These are phyloP conservation scores for Saccharomycopsis crataegensis DNA, from an alignment of 1,139 yeast species.

Conservation along the genomic window DNA sequence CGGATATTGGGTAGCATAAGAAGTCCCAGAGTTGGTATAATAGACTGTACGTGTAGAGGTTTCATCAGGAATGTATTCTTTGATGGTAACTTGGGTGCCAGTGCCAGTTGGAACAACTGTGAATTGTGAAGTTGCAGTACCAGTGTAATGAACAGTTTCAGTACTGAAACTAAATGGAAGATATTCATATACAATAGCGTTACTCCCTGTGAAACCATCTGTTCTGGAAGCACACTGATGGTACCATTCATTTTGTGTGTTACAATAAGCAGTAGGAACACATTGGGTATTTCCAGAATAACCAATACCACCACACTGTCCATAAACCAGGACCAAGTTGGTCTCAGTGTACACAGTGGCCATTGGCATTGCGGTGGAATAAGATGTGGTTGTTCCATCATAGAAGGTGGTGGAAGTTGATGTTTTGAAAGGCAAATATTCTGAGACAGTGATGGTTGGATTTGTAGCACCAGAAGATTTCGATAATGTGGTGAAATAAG, in stretches of 20 bases:
- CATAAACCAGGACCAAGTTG: not conserved
- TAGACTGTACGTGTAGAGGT: not conserved
- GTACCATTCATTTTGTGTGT: not conserved
- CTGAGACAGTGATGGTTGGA: not conserved
- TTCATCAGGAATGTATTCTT: conserved; percentile 4
- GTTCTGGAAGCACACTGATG: not conserved
- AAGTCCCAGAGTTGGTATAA: conserved; percentile 2
- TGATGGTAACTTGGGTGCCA: not conserved
- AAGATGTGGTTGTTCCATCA: not conserved
- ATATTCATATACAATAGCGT: not conserved
- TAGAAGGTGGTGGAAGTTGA: not conserved
- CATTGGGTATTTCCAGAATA: not conserved
- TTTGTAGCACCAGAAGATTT: conserved; percentile 2
- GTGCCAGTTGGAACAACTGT: conserved; percentile 3
- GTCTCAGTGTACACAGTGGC: not conserved
- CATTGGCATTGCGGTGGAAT: not conserved
- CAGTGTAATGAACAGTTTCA: conserved; percentile 4
- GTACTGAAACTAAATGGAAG: conserved; percentile 9
- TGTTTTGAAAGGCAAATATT: not conserved
- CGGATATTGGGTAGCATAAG: conserved; percentile 5
- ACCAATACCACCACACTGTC: not conserved
- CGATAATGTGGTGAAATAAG: not conserved
- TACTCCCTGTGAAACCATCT: not conserved
- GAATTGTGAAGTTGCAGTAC: conserved; percentile 2
- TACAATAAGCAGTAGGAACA: not conserved